Base-by-base conservation (phyloP, 2,329 filamentous ascomycete genomes). In the Diaporthe citri region DNA sequence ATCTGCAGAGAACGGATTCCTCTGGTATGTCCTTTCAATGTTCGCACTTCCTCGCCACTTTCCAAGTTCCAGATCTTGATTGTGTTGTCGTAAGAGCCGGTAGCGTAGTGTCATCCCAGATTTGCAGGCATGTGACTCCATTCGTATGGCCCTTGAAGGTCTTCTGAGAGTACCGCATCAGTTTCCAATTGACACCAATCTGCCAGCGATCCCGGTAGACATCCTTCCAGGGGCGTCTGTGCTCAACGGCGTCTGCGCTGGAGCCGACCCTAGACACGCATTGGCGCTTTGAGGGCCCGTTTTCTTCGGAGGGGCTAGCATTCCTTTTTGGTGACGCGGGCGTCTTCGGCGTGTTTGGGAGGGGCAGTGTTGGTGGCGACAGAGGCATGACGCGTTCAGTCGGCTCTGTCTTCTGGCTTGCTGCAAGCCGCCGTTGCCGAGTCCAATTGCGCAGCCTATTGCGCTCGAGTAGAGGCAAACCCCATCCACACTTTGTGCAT, bases 51-150 rank as follows among this genome's bases (percentile, higher is more conserved):
- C 81, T 96, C 89, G 67, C 95, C 95, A 0, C 93, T 97, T 79
- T 97, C 93, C 60, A 97, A 92, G 81, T 98, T 92, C 97, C 97
- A 99, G 25, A 99, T 95, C 82, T 97, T 98, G 81, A 98, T 95
- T 0, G 95, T 98, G 10, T 93, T 90, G 81, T 99, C 97, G 82
- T 99, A 99, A 0, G 96, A 98, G 12, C 97, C 97, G 0, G 96
- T 98, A 12, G 95, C 75, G 97, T 94, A 78, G 94, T 95, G 78
- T 98, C 96, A 79, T 97, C 94, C 76, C 74, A 74, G 22, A 99
- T 89, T 79, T 88, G 89, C 62, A 89, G 83, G 79, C 85, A 90
- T 52, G 86, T 97, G 75, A 97, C 92, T 52, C 96, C 96, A 81
- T 98, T 98, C 15, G 91, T 93, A 83, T 98, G 88, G 1, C 96